These are phyloP conservation scores for Kentomonas sorsogonicus DNA, from an alignment of 208 protist species.

Conservation along the genomic window DNA sequence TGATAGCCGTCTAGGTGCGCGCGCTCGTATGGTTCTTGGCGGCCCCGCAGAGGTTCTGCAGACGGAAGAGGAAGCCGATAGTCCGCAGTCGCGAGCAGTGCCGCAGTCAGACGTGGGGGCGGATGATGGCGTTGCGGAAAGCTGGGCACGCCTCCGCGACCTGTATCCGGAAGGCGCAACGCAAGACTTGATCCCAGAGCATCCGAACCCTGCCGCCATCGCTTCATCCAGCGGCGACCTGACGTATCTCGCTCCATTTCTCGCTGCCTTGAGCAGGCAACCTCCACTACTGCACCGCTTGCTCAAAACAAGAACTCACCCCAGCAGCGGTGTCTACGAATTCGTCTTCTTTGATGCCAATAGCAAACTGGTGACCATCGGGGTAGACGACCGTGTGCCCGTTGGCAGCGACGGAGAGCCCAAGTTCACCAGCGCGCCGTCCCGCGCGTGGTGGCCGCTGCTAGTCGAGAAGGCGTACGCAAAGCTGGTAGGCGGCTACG, in stretches of 20 bases:
- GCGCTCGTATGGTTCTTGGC: no score
- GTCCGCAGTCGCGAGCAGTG: no score
- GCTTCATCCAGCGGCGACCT: slow-evolving; percentile 34
- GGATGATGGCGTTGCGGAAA: slow-evolving; percentile 47
- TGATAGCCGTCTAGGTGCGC: no score
- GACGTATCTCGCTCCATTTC: slow-evolving; percentile 69
- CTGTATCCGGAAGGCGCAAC: slow-evolving; percentile 56
- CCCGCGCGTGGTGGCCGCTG: slow-evolving; percentile 60
- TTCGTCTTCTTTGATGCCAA: slow-evolving; percentile 80
- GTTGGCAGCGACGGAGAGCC: slow-evolving; percentile 32
- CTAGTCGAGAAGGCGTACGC: slow-evolving; percentile 91
- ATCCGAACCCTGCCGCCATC: slow-evolving; percentile 25
- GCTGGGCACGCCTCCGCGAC: slow-evolving; percentile 70
- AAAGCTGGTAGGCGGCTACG: slow-evolving; percentile 86
- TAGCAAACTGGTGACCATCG: slow-evolving; percentile 68
- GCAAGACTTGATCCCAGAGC: slow-evolving; percentile 25
- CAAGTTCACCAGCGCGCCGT: slow-evolving; percentile 52
- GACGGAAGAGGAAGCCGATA: no score
- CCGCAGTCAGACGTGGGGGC: no score
- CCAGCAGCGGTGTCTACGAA: slow-evolving; percentile 51
- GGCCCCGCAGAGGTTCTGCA: no score
- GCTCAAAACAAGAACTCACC: slow-evolving; percentile 42
- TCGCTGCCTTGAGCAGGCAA: slow-evolving; percentile 53
- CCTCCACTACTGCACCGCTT: slow-evolving; percentile 62
- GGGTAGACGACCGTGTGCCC: slow-evolving; percentile 79